Evolutionary conservation across 805 yeast genomes (phyloP).

Genomic region (Kodamaea fukazawae): DNA sequence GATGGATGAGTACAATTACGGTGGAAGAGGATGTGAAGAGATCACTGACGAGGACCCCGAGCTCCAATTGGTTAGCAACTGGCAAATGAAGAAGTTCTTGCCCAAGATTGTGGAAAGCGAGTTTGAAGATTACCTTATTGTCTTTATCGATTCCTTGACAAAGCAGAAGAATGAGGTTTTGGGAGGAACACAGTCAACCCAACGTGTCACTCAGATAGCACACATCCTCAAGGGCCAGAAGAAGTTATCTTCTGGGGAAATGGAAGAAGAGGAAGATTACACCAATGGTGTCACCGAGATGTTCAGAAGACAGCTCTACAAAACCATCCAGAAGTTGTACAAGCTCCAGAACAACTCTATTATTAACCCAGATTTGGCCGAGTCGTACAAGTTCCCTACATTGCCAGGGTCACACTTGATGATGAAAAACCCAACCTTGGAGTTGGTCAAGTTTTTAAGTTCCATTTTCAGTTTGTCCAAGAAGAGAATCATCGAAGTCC

Average conservation of each 20-base stretch:
- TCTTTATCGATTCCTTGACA: slow-evolving; percentile 68
- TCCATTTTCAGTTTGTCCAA: slow-evolving; percentile 69
- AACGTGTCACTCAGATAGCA: slow-evolving; percentile 67
- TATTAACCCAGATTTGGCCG: slow-evolving; percentile 58
- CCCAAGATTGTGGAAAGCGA: slow-evolving; percentile 78
- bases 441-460: slow-evolving; percentile 70
- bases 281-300: slow-evolving; percentile 49
- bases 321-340: slow-evolving; percentile 62
- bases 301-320: slow-evolving; percentile 62
- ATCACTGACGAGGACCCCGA: slow-evolving; percentile 46
- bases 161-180: slow-evolving; percentile 47
- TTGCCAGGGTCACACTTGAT: slow-evolving; percentile 70
- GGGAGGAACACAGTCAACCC: slow-evolving; percentile 45
- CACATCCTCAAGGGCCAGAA: slow-evolving; percentile 47
- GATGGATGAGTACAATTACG: slow-evolving; percentile 90
- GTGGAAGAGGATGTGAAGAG: slow-evolving; percentile 61
- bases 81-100: slow-evolving; percentile 77
- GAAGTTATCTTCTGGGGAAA: slow-evolving; percentile 32
- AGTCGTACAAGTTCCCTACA: slow-evolving; percentile 69
- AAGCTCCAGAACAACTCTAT: slow-evolving; percentile 72
- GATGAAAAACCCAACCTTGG: slow-evolving; percentile 70
- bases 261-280: slow-evolving; percentile 26
- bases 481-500: slow-evolving; percentile 64
- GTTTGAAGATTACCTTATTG: slow-evolving; percentile 81
- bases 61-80: slow-evolving; percentile 52